Evolutionary conservation across 2,329 filamentous ascomycete genomes (phyloP), one percentile per base, ranked within the genome.

Genomic region (Didymella pomorum): DNA sequence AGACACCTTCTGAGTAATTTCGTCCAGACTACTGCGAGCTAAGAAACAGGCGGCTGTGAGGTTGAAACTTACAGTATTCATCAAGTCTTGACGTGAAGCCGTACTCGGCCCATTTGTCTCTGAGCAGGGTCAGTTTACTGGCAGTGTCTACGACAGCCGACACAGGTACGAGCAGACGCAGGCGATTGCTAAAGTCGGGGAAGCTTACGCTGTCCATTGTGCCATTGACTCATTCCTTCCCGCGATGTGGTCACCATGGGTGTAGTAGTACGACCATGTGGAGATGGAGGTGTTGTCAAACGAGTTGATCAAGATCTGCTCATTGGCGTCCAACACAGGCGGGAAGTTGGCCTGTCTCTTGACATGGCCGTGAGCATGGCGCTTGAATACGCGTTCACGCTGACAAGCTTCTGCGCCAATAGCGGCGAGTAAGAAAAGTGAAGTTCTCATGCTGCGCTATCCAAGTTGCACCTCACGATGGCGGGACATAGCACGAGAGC

Each of bases 201-300:
- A 8, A 39, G 35, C 35, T 39, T 20, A 39, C 35, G 74, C 75
- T 1, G 76, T 78, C 75, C 75, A 78, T 45, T 78, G 76, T 37
- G 79, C 77, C 63, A 79, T 71, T 11, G 75, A 73, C 52, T 73
- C 66, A 23, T 78, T 75, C 39, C 61, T 69, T 41, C 67, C 74
- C 52, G 72, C 74, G 26, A 75, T 48, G 52, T 76, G 73, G 35
- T 61, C 67, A 49, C 73, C 71, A 60, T 79, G 75, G 14, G 72
- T 76, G 56, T 78, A 78, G 53, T 78, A 77, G 60, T 76, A 76
- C 3, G 72, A 73, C 72, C 73, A 77, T 53, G 69, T 66, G 23
- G 71, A 67, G 43, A 80, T 79, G 8, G 75, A 76, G 10, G 70
- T 73, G 53, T 76, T 75, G 57, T 79, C 76, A 53, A 80, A 79